These are phyloP conservation scores for Melampsora americana DNA, from an alignment of 1,284 basidiomycete species.

Conservation along the genomic window DNA sequence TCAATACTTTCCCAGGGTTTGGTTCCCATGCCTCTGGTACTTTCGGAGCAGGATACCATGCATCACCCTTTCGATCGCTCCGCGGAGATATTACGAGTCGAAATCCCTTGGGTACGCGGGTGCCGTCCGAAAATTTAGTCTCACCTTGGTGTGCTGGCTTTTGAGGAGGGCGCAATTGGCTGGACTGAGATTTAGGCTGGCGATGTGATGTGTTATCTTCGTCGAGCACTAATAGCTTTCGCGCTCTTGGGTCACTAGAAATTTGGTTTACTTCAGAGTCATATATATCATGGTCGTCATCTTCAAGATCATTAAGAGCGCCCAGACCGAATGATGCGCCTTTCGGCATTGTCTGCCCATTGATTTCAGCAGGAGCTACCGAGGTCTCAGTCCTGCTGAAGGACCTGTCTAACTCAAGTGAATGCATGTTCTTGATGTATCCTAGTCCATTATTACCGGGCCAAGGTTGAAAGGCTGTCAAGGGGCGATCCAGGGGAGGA, in stretches of 20 bases:
- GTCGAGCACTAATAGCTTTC: constrained; percentile 20
- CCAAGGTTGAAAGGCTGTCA: constrained; percentile 66
- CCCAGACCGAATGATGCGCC: constrained; percentile 41
- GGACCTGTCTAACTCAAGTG: neutral
- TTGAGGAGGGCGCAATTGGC: constrained; percentile 2
- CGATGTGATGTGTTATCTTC: constrained; percentile 13
- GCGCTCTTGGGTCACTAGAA: constrained; percentile 33
- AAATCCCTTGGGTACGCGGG: constrained; percentile 31
- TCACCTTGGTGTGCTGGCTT: constrained; percentile 32
- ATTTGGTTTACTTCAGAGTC: constrained; percentile 20
- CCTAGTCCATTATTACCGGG: constrained; percentile 76
- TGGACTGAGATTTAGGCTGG: neutral
- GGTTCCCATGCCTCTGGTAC: constrained; percentile 80
- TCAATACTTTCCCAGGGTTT: constrained; percentile 66
- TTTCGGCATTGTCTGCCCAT: constrained; percentile 31
- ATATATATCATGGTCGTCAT: constrained; percentile 43
- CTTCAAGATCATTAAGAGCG: constrained; percentile 40
- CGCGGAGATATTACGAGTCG: constrained; percentile 1
- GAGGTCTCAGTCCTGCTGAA: neutral
- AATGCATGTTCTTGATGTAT: constrained; percentile 56
- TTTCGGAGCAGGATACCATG: constrained; percentile 74
- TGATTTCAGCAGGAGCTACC: neutral
- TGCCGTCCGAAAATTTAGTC: constrained; percentile 47
- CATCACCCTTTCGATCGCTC: constrained; percentile 30
- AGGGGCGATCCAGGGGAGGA: constrained; percentile 72